Evolutionary conservation across 2,329 filamentous ascomycete species (phyloP).

Genomic region (Coccinonectria pachysandricola): DNA sequence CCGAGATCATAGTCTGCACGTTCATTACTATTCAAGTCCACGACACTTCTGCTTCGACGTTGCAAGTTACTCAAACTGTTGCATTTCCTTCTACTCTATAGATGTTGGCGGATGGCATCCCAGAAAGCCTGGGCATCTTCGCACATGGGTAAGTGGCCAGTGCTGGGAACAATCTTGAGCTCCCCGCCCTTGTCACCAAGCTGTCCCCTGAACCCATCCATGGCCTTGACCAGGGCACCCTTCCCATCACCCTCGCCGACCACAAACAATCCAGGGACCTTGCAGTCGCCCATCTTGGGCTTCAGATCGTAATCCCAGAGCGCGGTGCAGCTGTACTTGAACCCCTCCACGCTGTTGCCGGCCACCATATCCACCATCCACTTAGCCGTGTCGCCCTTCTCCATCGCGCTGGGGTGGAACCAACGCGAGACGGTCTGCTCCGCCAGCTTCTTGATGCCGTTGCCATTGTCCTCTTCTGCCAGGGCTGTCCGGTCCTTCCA

Average conservation of each 20-base stretch:
- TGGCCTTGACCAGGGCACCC: conserved; percentile 62
- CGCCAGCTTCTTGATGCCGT: conserved; percentile 57
- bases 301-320: conserved; percentile 63
- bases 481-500: conserved; percentile 70
- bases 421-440: conserved; percentile 63
- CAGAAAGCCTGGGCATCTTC: conserved; percentile 63
- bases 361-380: conserved; percentile 60
- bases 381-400: conserved; percentile 35
- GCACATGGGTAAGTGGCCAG: conserved; percentile 78
- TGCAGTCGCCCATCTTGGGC: conserved; percentile 40
- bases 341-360: conserved; percentile 59
- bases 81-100: conserved; percentile 29
- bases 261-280: conserved; percentile 55
- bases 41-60: too few species aligned
- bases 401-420: conserved; percentile 54
- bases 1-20: too few species aligned
- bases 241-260: conserved; percentile 64
- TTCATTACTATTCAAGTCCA: too few species aligned
- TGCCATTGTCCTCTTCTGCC: conserved; percentile 45
- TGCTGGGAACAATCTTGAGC: conserved; percentile 55
- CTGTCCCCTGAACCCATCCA: conserved; percentile 59
- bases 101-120: conserved; percentile 47
- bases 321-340: conserved; percentile 56
- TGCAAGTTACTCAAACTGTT: too few species aligned
- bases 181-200: conserved; percentile 46